phyloP scores from a whole-genome alignment of 2,329 filamentous ascomycete species.

The Diaporthe velutina region DNA sequence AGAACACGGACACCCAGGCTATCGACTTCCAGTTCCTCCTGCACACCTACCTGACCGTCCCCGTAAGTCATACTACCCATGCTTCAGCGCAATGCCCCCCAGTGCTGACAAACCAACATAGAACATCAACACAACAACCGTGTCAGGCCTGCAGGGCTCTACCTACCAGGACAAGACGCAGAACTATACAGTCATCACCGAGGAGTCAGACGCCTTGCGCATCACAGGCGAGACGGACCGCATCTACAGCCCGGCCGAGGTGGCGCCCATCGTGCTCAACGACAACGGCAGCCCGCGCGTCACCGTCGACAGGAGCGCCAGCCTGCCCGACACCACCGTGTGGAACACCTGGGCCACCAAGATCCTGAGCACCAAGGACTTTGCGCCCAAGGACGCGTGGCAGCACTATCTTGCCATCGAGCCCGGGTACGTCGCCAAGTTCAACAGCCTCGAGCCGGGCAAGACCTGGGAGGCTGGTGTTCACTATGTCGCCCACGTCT shows the following conservation, averaged over 20 bases:
- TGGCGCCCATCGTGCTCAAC: slow-evolving; percentile 25
- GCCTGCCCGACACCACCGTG: slow-evolving; percentile 24
- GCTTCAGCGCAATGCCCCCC: background rate
- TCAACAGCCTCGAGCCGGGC: slow-evolving; percentile 18
- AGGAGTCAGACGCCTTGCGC: slow-evolving; percentile 9
- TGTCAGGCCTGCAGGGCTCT: slow-evolving; percentile 13
- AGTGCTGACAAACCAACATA: background rate
- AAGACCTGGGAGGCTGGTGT: slow-evolving; percentile 25
- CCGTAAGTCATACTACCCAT: background rate
- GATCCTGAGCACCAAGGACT: slow-evolving; percentile 6
- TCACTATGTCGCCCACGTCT: slow-evolving; percentile 22
- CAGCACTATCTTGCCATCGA: slow-evolving; percentile 31
- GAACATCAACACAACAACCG: slow-evolving; percentile 32
- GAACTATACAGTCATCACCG: slow-evolving; percentile 32
- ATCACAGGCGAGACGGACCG: slow-evolving; percentile 31
- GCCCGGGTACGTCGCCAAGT: slow-evolving; percentile 16
- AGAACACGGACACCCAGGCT: slow-evolving; percentile 16
- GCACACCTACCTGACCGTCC: slow-evolving; percentile 31
- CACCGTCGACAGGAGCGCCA: slow-evolving; percentile 8
- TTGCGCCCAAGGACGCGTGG: slow-evolving; percentile 31
- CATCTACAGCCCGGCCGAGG: slow-evolving; percentile 24
- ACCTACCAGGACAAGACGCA: slow-evolving; percentile 33
- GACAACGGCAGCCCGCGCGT: background rate
- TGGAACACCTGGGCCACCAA: slow-evolving; percentile 33
- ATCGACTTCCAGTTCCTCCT: slow-evolving; percentile 33